phyloP scores from a whole-genome alignment of 805 yeast species.

The Saturnispora sanitii region DNA sequence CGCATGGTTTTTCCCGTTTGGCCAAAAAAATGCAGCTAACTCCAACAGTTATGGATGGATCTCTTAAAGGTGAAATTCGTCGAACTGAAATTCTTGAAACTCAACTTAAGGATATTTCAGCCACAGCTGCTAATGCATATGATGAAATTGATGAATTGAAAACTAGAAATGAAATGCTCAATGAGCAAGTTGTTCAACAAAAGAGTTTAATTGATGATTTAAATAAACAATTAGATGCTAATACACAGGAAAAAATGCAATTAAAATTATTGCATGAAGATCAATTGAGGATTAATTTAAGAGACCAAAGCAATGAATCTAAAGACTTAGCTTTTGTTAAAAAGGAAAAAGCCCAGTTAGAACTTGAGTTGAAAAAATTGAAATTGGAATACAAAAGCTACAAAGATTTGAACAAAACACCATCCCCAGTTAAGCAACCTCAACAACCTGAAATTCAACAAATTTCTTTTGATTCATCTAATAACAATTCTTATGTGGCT shows the following conservation, averaged over 20 bases:
- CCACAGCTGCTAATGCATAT: constrained; percentile 21
- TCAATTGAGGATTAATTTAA: constrained; percentile 1
- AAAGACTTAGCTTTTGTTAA: constrained; percentile 1
- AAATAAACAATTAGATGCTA: constrained; percentile 16
- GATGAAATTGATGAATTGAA: constrained; percentile 21
- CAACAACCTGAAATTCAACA: background rate
- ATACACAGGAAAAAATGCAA: constrained; percentile 2
- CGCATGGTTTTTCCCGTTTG: background rate
- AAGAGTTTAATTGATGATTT: constrained; percentile 19
- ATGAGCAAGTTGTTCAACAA: constrained; percentile 22
- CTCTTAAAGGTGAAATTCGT: constrained; percentile 18
- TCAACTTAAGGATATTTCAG: constrained; percentile 19
- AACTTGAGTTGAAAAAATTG: constrained; percentile 6
- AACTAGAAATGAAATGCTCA: constrained; percentile 16
- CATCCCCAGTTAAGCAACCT: too few relatives aligned
- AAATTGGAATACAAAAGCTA: constrained; percentile 4
- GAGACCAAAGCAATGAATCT: constrained; percentile 1
- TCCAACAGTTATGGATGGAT: constrained; percentile 17
- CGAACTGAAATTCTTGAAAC: constrained; percentile 16
- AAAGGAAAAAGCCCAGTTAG: constrained; percentile 4
- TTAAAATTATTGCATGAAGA: constrained; percentile 9
- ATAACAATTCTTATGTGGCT: background rate
- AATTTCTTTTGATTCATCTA: too few relatives aligned
- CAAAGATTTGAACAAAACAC: constrained; percentile 1
- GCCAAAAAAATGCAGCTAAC: constrained; percentile 9